A percentile compares a stretch with the other conserved stretches of the same genome.
Evolutionary conservation across 192 early-diverging fungal genomes (phyloP).

Genomic region (Mortierella antarctica): DNA sequence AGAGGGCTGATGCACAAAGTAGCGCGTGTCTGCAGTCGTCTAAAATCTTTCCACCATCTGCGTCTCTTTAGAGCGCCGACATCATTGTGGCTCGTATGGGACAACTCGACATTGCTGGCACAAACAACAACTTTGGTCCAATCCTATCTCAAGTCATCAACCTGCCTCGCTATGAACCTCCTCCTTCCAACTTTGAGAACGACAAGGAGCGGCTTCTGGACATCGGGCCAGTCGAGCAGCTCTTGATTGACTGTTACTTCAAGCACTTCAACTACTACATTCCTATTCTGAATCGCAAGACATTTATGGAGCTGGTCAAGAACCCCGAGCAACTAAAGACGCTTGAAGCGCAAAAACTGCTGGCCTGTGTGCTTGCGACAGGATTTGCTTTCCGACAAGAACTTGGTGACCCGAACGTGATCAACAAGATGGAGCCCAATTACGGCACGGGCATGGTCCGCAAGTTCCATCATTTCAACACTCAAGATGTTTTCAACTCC

Average conservation of each 20-base stretch:
- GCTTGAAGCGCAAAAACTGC: constrained; percentile 23
- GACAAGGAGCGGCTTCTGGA: constrained; percentile 19
- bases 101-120: constrained; percentile 36
- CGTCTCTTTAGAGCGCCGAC: constrained; percentile 14
- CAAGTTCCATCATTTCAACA: constrained; percentile 44
- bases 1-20: neutral
- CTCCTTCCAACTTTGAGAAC: constrained; percentile 32
- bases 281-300: constrained; percentile 35
- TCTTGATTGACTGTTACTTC: constrained; percentile 51
- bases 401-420: constrained; percentile 17
- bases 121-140: constrained; percentile 47
- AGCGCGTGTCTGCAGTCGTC: neutral
- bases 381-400: constrained; percentile 49
- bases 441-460: constrained; percentile 36
- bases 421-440: constrained; percentile 42
- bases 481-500: constrained; percentile 37
- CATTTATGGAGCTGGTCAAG: constrained; percentile 26
- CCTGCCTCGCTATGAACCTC: constrained; percentile 39
- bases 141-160: constrained; percentile 51
- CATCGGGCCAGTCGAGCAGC: constrained; percentile 13
- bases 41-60: neutral
- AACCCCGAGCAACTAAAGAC: constrained; percentile 14
- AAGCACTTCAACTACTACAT: constrained; percentile 52
- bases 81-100: constrained; percentile 44
- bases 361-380: constrained; percentile 46